Evolutionary conservation across 2,329 filamentous ascomycete genomes (phyloP).

Genomic region (Colletotrichum sp.): DNA sequence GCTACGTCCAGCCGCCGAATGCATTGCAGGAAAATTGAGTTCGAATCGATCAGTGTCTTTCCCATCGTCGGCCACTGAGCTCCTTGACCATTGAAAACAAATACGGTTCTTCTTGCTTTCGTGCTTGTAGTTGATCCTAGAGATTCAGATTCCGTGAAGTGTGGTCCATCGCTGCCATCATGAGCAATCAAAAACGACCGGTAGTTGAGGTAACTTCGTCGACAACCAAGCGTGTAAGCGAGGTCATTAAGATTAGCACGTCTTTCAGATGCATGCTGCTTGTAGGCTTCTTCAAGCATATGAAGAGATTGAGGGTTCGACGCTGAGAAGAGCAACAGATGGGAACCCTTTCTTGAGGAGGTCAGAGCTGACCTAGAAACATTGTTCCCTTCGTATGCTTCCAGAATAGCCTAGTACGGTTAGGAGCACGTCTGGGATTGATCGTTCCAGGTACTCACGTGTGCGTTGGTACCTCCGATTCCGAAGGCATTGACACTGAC

Average conservation of each 20-base stretch:
- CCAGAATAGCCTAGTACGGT: neutral
- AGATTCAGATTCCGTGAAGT: slow-evolving; percentile 8
- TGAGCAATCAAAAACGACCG: slow-evolving; percentile 26
- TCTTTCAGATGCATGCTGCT: slow-evolving; percentile 23
- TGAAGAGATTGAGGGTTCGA: slow-evolving; percentile 22
- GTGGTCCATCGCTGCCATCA: neutral
- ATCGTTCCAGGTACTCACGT: slow-evolving; percentile 4
- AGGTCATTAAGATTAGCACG: slow-evolving; percentile 23
- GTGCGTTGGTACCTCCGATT: slow-evolving; percentile 29
- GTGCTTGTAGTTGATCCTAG: neutral
- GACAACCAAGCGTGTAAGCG: slow-evolving; percentile 32
- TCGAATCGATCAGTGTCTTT: neutral
- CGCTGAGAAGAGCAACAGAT: slow-evolving; percentile 19
- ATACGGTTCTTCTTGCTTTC: slow-evolving; percentile 29
- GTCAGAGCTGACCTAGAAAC: neutral
- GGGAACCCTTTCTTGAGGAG: neutral
- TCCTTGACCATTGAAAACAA: slow-evolving; percentile 22
- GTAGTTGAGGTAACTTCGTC: slow-evolving; percentile 30
- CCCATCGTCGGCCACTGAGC: slow-evolving; percentile 20
- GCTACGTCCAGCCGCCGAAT: slow-evolving; percentile 25
- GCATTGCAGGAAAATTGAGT: neutral
- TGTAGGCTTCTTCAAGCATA: slow-evolving; percentile 1
- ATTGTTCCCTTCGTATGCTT: neutral
- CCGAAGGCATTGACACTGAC: slow-evolving; percentile 41
- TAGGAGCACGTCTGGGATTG: neutral